Evolutionary conservation across 768 basidiomycete genomes (phyloP), one percentile per base, ranked within the genome.

Genomic region (Calvatia gigantea): DNA sequence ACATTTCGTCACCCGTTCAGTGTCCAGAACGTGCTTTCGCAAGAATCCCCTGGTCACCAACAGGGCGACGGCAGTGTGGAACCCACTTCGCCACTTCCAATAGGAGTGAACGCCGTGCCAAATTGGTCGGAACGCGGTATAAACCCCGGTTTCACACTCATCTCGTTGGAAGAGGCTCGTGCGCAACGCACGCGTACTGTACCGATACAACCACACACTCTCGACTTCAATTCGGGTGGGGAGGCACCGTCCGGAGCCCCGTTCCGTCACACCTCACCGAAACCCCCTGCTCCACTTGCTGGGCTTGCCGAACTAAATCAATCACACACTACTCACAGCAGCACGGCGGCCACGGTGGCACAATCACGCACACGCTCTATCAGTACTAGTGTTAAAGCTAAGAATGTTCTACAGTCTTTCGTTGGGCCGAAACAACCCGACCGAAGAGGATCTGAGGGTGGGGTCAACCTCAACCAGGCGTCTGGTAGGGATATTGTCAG

Each of bases 111-210:
- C 45, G 66, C 54, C 51, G 64, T 82, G 19, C 67, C 78, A n/a
- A 80, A 77, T 9, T 84, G 83, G 81, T 71, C 69, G 38, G 83
- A 84, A 50, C 71, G 75, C 58, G 61, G 61, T 52, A 56, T 69
- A 6, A 70, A 79, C 11, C 77, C 83, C 19, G 70, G 80, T 14
- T 84, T 90, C 59, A 74, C 80, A 28, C 78, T 92, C 35, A 91
- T 91, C 47, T 81, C 87, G 4, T 74, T 91, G 51, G 86, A 91
- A 64, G 87, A 92, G 71, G 89, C 89, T 2, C 82, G 89, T 61
- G 87, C 84, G 11, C 82, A 86, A 64, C 82, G 86, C 47, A 73
- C 80, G 42, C 81, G 86, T 48, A 80, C 39, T 5, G 31, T 23
- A 8, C 19, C 41, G 23, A 75, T 61, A 70, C 69, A n/a, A 78